phyloP scores from a whole-genome alignment of 2,329 filamentous ascomycete genomes.

The Magnaporthales sp. region DNA sequence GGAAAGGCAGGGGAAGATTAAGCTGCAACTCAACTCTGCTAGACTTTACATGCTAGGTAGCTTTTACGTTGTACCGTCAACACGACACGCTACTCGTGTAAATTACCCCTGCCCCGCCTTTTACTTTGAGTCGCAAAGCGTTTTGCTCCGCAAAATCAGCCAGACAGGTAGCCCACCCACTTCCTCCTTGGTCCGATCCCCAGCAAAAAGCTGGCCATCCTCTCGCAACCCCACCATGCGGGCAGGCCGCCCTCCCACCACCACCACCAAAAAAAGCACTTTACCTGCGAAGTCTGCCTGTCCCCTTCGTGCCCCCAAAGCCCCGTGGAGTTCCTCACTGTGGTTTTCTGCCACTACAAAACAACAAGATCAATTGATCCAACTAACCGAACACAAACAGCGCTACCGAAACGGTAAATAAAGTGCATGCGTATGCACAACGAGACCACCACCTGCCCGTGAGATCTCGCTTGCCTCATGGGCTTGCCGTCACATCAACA shows the following conservation, averaged over 20 bases:
- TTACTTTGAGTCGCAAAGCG: neutral
- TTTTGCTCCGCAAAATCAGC: neutral
- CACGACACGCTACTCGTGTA: neutral
- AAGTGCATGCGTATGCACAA: neutral
- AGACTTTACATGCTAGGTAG: neutral
- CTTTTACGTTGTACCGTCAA: neutral
- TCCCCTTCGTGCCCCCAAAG: neutral
- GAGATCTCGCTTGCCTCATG: neutral
- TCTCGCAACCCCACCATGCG: neutral
- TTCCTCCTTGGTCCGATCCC: neutral
- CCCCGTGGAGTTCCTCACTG: neutral
- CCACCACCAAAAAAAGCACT: neutral
- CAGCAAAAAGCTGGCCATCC: neutral
- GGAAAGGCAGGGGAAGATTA: no score
- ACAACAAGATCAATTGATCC: neutral
- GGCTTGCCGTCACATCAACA: neutral
- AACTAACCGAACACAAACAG: neutral
- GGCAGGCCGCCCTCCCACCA: slow-evolving; percentile 1
- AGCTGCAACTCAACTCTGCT: neutral
- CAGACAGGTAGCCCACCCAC: neutral
- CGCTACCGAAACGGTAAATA: neutral
- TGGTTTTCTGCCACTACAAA: neutral
- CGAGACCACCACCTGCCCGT: neutral
- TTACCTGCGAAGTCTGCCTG: neutral
- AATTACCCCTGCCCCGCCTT: neutral